These are phyloP conservation scores for Coemansia sp. DNA, from an alignment of 192 early-diverging fungal species.

Conservation along the genomic window DNA sequence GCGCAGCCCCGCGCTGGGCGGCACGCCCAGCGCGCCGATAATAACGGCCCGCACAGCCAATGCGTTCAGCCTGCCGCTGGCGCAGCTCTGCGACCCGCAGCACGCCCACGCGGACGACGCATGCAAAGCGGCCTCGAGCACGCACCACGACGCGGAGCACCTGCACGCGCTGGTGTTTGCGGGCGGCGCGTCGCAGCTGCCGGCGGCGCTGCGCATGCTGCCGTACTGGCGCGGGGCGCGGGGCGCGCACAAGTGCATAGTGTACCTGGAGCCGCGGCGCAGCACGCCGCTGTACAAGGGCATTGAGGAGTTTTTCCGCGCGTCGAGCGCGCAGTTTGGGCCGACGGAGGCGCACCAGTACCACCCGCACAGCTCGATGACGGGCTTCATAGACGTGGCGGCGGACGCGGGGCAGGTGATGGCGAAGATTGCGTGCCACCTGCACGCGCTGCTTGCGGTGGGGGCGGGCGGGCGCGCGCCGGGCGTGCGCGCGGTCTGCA, in stretches of 20 bases:
- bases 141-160: not conserved
- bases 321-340: conserved; percentile 14
- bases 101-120: not conserved
- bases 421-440: conserved; percentile 10
- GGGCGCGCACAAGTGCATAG: conserved; percentile 30
- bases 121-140: not conserved
- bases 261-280: conserved; percentile 43
- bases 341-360: conserved; percentile 45
- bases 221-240: conserved; percentile 17
- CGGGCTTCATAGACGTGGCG: conserved; percentile 42
- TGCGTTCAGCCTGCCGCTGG: conserved; percentile 1
- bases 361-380: conserved; percentile 51
- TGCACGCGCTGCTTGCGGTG: conserved; percentile 9
- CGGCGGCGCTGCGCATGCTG: conserved; percentile 15
- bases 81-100: conserved; percentile 1
- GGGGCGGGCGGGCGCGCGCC: not conserved
- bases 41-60: conserved; percentile 7
- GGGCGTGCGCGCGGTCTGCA: conserved; percentile 3
- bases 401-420: conserved; percentile 1
- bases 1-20: too few relatives aligned
- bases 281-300: conserved; percentile 27
- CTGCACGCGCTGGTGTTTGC: not conserved
- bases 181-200: not conserved
- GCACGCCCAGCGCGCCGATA: too few relatives aligned
- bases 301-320: conserved; percentile 31